Conservation (phyloP, 1,284 basidiomycete species). For the Caloboletus firmus region DNA sequence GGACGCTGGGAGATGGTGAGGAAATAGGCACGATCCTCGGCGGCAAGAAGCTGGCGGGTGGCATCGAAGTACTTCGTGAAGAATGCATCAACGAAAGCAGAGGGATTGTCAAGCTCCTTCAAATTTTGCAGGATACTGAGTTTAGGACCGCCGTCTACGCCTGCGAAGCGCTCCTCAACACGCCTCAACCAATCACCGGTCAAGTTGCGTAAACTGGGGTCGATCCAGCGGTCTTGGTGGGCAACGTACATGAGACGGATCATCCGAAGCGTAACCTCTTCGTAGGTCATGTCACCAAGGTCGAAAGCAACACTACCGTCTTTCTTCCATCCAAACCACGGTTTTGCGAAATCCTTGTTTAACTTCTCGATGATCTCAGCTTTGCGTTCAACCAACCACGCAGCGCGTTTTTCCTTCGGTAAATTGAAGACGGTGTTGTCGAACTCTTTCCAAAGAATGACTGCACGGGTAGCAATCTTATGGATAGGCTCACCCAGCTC, state of each 20-base stretch:
- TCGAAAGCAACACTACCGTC: constrained; percentile 83
- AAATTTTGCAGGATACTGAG: constrained; percentile 91
- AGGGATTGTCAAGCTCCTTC: constrained; percentile 80
- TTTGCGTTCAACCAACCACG: constrained; percentile 86
- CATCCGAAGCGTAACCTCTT: constrained; percentile 92
- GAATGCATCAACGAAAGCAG: constrained; percentile 78
- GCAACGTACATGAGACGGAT: constrained; percentile 90
- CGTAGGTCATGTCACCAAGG: constrained; percentile 96
- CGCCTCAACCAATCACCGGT: constrained; percentile 97
- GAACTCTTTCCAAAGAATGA: constrained; percentile 98
- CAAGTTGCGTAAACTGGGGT: constrained; percentile 89
- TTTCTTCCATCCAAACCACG: constrained; percentile 96
- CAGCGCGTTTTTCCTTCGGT: constrained; percentile 89
- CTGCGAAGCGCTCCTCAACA: constrained; percentile 96
- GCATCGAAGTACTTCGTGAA: constrained; percentile 84
- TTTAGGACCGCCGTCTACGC: constrained; percentile 80
- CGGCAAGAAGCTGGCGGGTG: constrained; percentile 84
- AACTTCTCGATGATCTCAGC: constrained; percentile 90
- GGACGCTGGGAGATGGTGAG: constrained; percentile 92
- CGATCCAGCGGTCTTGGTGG: constrained; percentile 93
- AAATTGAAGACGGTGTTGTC: constrained; percentile 95
- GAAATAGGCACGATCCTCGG: constrained; percentile 96
- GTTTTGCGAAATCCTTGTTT: constrained; percentile 95
- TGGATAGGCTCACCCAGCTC: constrained; percentile 99
- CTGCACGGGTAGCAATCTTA: constrained; percentile 95